Evolutionary conservation across 1,284 basidiomycete species (phyloP), one percentile per base, ranked within the genome.

Genomic region (Ceratobasidium papillatum): DNA sequence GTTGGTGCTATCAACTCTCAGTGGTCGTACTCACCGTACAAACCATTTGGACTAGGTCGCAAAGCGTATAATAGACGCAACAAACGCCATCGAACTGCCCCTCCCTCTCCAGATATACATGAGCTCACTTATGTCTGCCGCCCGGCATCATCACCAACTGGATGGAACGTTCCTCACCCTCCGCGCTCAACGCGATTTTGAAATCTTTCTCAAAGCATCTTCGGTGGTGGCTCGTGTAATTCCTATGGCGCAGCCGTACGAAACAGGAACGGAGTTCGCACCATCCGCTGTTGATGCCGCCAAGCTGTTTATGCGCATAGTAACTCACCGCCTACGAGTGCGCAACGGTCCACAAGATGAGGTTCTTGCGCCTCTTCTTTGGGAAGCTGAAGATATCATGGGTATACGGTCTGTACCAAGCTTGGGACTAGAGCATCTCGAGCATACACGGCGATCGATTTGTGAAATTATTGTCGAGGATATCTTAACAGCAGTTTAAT

Each of bases 91-190:
- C 12, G 78, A 86, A 65, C 45, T 84, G 77, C 88, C 81, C 80
- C 83, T 86, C 0, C 81, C 82, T 1, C 84, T 93, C 22, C 82
- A 83, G n/a, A 82, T 89, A 22, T 93, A 93, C 79, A 82, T 90
- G 5, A 85, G 88, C 12, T 91, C 93, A 80, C 84, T 94, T 36
- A 89, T 94, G 77, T 86, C 89, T 38, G 91, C 92, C 2, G 85
- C 89, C 27, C 86, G 92, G 3, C 90, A 93, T 78, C 88, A 91
- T 79, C 87, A 88, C 0, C 85, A 87, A 69, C 82, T 94, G 17
- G 92, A 94, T 76, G 90, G 86, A 3, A 88, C 86, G 74, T 82
- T 92, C 68, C 84, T 94, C 52, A 91, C 89, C 0, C 85, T 85
- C 25, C 85, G 85, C 36, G 86, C 89, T 0, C 85, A 86, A 75